phyloP scores from a whole-genome alignment of 2,329 filamentous ascomycete genomes.

The Exophiala lecanii-corni region DNA sequence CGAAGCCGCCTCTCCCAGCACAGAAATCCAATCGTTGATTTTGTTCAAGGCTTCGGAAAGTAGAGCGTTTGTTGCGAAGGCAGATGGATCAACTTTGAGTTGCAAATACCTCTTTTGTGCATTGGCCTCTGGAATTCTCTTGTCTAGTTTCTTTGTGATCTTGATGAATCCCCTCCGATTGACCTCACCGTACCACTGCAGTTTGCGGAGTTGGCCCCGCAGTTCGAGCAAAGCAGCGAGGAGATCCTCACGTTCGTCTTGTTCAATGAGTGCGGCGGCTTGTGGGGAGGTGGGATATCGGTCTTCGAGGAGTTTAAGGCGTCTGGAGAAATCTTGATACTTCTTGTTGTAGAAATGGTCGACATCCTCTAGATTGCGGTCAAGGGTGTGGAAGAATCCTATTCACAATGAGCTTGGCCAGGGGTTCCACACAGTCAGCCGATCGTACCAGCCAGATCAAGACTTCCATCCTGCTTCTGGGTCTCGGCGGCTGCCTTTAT shows the following conservation, averaged over 20 bases:
- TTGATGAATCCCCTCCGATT: constrained; percentile 94
- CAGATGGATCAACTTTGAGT: constrained; percentile 81
- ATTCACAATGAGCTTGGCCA: constrained; percentile 28
- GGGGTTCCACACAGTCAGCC: constrained; percentile 20
- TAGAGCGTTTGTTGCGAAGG: constrained; percentile 73
- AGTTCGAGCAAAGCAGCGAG: constrained; percentile 86
- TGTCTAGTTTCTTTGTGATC: constrained; percentile 98
- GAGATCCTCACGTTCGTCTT: constrained; percentile 85
- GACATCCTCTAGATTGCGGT: constrained; percentile 95
- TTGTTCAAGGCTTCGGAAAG: constrained; percentile 56
- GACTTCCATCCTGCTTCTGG: constrained; percentile 65
- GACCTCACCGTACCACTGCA: constrained; percentile 97
- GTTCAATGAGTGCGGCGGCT: constrained; percentile 67
- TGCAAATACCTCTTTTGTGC: constrained; percentile 82
- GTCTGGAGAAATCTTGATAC: constrained; percentile 75
- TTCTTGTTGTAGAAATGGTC: constrained; percentile 97
- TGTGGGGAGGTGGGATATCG: constrained; percentile 75
- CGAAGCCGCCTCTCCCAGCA: constrained; percentile 66
- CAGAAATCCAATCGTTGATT: constrained; percentile 89
- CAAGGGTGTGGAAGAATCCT: constrained; percentile 97
- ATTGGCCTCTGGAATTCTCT: constrained; percentile 73
- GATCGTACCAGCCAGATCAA: constrained; percentile 77
- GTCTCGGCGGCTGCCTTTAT: constrained; percentile 72
- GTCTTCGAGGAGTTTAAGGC: constrained; percentile 80
- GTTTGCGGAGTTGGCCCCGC: constrained; percentile 77